Percentiles rank a stretch among this genome's conserved stretches.
Conservation (phyloP, 441 rosid genomes). For the Gossypium davidsonii region DNA sequence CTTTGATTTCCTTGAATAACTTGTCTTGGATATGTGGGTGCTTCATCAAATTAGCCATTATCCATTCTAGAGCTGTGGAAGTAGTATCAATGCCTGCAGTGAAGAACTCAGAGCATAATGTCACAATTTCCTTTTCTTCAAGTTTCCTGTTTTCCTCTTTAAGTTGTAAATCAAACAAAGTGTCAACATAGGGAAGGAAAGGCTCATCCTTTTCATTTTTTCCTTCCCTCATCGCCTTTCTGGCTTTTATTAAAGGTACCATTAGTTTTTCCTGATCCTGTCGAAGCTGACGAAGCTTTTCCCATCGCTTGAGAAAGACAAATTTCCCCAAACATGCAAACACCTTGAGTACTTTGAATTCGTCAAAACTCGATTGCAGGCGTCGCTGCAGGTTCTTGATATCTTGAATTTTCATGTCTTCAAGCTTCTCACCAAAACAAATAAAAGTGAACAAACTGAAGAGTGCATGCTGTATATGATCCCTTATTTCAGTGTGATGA, state of each 20-base stretch:
- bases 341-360: too few relatives aligned
- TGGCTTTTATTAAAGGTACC: too few relatives aligned
- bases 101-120: slow-evolving; percentile 30
- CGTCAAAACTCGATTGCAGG: too few relatives aligned
- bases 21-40: slow-evolving; percentile 28
- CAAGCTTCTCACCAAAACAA: too few relatives aligned
- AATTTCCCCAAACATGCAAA: too few relatives aligned
- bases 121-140: slow-evolving; percentile 24
- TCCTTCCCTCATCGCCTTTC: neutral
- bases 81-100: slow-evolving; percentile 33
- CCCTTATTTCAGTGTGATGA: neutral
- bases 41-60: slow-evolving; percentile 30
- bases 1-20: slow-evolving; percentile 22
- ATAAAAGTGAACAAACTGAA: too few relatives aligned
- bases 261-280: too few relatives aligned
- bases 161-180: neutral
- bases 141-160: slow-evolving; percentile 21
- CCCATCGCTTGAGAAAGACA: too few relatives aligned
- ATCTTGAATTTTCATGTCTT: too few relatives aligned
- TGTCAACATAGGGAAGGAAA: neutral
- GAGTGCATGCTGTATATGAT: too few relatives aligned
- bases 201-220: neutral
- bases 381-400: too few relatives aligned
- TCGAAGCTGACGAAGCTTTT: too few relatives aligned
- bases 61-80: slow-evolving; percentile 29